Base-by-base conservation (phyloP, 164 flowering plant genomes). In the Vitis amurensis region DNA sequence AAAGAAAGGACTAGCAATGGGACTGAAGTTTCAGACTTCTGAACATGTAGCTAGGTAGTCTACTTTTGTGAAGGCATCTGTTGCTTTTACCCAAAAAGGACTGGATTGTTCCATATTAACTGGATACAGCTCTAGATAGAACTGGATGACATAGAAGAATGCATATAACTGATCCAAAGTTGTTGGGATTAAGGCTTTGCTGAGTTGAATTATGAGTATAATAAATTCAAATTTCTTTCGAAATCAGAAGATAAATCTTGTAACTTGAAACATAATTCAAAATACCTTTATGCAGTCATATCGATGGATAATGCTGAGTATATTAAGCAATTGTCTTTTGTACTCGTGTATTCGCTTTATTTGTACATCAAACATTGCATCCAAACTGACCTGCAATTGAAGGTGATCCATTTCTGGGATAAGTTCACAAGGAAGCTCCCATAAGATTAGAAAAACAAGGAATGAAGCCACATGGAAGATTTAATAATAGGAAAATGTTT, bases 341-440 rank as follows among this genome's bases (percentile, higher is more conserved):
- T 85, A 85, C 55, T 81, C 88, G 60, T 85, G 88, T 63, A 85
- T 81, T 63, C 88, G 68, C 73, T 85, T 85, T 62, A 81, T 73
- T 63, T 85, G 88, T 50, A 85, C 86, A 72, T 85, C 88, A 71
- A 85, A 85, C 83, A 85, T 81, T 52, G 88, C 85, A 68, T 83
- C 80, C 29, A 77, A 53, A 57, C 83, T 77, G 68, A 85, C 84
- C 86, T 83, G 81, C 61, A 74, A 59, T 17, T 50, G 9, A 66
- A 57, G 27, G 52, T 51, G 27, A 62, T 13, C 53, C 47, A 57
- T 11, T 50, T n/a, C 50, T 16, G 19, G 58, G 44, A 63, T 59
- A 31, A 31, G 30, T 51, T 61, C 19, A 60, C 50, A 23, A 56
- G 50, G 59, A 66, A 68, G 66, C 44, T 55, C 58, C 49, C 23